Evolutionary conservation across 2,329 filamentous ascomycete species (phyloP), one percentile per base, ranked within the genome.

Genomic region (Clarireedia sp.): DNA sequence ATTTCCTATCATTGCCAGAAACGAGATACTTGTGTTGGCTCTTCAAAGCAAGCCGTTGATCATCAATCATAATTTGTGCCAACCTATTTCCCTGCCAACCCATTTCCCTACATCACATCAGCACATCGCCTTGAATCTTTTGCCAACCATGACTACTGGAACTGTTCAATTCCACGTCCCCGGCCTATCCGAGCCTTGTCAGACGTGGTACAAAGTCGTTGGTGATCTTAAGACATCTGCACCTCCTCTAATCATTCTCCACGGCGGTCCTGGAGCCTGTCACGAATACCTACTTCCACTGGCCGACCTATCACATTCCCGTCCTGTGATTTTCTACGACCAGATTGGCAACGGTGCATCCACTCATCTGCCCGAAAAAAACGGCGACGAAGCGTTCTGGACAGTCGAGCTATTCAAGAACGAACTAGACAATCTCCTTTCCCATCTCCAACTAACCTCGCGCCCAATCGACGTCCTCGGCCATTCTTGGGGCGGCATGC

Each of bases 401-500:
- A 70, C 68, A 0, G 59, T 71, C 0, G 66, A 74, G 3, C 68
- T 81, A 1, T 81, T 79, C 67, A 67, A 71, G 29, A 64, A 63
- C 14, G 77, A 81, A 60, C 70, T 81, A 0, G 70, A 76, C 23
- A 79, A 78, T 54, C 68, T 81, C 0, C 58, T 78, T 5, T 17
- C 57, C 0, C 64, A 72, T 43, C 68, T 80, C 0, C 68, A 67
- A 0, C 67, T 80, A 16, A 60, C 62, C 21, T 48, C 46, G 36
- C 55, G 66, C 0, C 45, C 60, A 0, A 75, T 75, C 52, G 71
- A 76, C 57, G 52, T 80, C 0, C 67, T 74, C 0, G 77, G 78
- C 2, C 75, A 79, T 29, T 75, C 71, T 9, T 80, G 78, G 77
- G 77, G 78, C 12, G 78, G 74, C 0, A 78, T 80, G 74, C 66